Evolutionary conservation across 192 early-diverging fungal species (phyloP).

Genomic region (Helicostylum pulchrum): DNA sequence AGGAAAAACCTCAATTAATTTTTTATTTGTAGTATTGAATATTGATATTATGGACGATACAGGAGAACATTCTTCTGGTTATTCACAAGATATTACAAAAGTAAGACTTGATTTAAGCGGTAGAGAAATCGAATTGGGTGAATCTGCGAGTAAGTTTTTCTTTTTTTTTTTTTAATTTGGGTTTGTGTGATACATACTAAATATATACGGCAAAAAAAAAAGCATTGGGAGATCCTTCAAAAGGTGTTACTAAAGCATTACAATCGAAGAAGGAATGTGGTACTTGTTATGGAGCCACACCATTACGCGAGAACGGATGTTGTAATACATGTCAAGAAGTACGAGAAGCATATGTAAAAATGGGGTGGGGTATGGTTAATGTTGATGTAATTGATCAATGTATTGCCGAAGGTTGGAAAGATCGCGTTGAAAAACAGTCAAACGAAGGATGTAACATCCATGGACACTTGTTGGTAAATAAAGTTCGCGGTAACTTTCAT

Average conservation of each 20-base stretch:
- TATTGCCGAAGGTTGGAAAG: slow-evolving; percentile 75
- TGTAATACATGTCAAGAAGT: slow-evolving; percentile 96
- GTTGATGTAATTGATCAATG: slow-evolving; percentile 88
- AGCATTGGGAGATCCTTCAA: slow-evolving; percentile 55
- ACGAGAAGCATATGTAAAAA: slow-evolving; percentile 72
- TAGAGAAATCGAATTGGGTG: slow-evolving; percentile 54
- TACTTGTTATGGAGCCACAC: slow-evolving; percentile 78
- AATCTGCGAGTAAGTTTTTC: slow-evolving; percentile 48
- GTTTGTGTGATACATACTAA: background rate
- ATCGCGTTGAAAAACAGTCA: slow-evolving; percentile 70
- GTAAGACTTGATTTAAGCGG: slow-evolving; percentile 68
- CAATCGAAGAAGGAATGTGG: slow-evolving; percentile 68
- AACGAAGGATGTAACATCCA: slow-evolving; percentile 89
- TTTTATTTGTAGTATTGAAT: slow-evolving; percentile 61
- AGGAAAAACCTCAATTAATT: background rate
- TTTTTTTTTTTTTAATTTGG: background rate
- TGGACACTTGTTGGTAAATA: slow-evolving; percentile 81
- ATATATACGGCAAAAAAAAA: slow-evolving; percentile 1
- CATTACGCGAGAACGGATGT: slow-evolving; percentile 66
- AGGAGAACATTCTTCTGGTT: slow-evolving; percentile 81
- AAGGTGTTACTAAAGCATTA: slow-evolving; percentile 28
- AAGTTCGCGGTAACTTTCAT: slow-evolving; percentile 92
- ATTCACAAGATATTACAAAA: slow-evolving; percentile 79
- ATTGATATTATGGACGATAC: slow-evolving; percentile 95
- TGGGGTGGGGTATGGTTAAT: slow-evolving; percentile 80